Base-by-base conservation (phyloP, 257 asterid genomes). In the Jacaranda copaia region DNA sequence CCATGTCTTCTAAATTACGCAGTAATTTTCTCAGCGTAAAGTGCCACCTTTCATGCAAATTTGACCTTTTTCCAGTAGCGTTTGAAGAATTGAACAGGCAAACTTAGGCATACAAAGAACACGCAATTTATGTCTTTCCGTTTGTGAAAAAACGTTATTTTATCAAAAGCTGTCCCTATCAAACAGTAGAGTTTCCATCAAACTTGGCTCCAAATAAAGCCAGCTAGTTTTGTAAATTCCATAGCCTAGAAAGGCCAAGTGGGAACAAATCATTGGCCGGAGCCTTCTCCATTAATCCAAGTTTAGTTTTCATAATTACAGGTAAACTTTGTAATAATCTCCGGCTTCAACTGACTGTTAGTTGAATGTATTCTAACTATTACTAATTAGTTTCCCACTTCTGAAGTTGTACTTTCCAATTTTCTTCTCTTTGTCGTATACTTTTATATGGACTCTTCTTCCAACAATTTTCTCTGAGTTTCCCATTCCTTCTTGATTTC, bases 241-340 rank as follows among this genome's bases (percentile, higher is more conserved):
- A 4, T 1, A 42, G 46, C 5, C 6, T 4, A 42, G 6, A 5
- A 25, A 43, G 15, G 75, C 48, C 75, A 79, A 16, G 49, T 36
- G 43, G 42, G 19, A 19, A 40, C 49, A 65, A 66, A 68, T 74
- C 72, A 79, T 74, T 60, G 40, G 48, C 19, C 18, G 45, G 40
- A 58, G 1, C 40, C 68, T 68, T 74, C 18, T 60, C 13, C 19
- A 39, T 61, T 15, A 51, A 74, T 51, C 18, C 77, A 80, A 49
- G 67, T 20, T 39, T 15, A 4, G 42, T 46, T 73, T 16, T 32
- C 32, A 13, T 12, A 40, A 9, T 13, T 18, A 63, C 25, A 5
- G 3, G 40, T 14, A 40, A 60, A 68, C 83, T 36, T 79, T 35
- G 79, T 60, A 73, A 79, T 73, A 38, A 73, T 79, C 79, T 65